A percentile compares a stretch with the other conserved stretches of the same genome.
Evolutionary conservation across 192 early-diverging fungal species (phyloP).

Genomic region (Rhizophlyctis rosea): DNA sequence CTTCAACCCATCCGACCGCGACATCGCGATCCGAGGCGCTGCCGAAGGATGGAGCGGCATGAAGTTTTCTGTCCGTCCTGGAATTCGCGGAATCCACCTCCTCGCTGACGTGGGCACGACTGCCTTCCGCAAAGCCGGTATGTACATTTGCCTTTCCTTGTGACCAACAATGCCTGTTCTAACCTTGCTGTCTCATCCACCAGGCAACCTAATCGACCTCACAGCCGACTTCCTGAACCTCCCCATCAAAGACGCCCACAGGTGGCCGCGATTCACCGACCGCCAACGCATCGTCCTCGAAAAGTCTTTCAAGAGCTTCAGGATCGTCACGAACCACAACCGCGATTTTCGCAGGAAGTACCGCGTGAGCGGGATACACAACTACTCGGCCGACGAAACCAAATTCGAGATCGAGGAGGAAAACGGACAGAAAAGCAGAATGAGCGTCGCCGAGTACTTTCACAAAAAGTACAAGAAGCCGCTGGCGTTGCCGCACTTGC

Average conservation of each 20-base stretch:
- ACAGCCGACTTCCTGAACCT: no score
- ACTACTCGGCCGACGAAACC: slow-evolving; percentile 49
- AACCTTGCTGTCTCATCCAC: not conserved
- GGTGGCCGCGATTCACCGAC: no score
- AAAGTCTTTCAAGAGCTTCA: slow-evolving; percentile 6
- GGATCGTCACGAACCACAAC: slow-evolving; percentile 15
- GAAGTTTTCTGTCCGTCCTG: slow-evolving; percentile 29
- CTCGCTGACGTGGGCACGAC: slow-evolving; percentile 35
- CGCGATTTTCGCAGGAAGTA: slow-evolving; percentile 14
- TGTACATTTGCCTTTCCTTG: not conserved
- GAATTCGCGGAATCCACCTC: slow-evolving; percentile 18
- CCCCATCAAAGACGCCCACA: no score
- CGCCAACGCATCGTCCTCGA: no score
- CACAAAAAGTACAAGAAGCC: slow-evolving; percentile 57
- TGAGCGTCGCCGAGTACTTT: slow-evolving; percentile 72
- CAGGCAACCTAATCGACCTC: not conserved
- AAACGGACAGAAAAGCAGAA: slow-evolving; percentile 31
- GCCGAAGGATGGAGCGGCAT: slow-evolving; percentile 36
- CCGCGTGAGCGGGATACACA: slow-evolving; percentile 1
- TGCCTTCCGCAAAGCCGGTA: slow-evolving; percentile 27
- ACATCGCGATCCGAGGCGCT: slow-evolving; percentile 24
- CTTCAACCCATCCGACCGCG: not conserved
- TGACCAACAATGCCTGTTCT: not conserved
- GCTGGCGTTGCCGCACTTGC: slow-evolving; percentile 70
- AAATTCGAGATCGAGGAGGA: slow-evolving; percentile 18